These are phyloP conservation scores for Diplogelasinospora grovesii DNA, from an alignment of 495 filamentous ascomycete genomes.

Conservation along the genomic window DNA sequence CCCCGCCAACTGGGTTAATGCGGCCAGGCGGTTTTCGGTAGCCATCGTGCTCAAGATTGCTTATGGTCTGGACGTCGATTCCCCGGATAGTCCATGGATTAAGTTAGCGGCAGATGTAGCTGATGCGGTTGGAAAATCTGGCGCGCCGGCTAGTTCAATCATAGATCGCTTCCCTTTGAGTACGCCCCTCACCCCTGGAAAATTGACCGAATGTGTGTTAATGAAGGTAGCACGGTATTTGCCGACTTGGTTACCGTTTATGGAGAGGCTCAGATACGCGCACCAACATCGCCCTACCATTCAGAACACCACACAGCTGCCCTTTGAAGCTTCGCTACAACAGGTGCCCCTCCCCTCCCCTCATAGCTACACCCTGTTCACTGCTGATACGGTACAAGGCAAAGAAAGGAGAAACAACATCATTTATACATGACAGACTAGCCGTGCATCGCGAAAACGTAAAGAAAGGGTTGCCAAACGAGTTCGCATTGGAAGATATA, in stretches of 20 bases:
- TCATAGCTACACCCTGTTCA: background rate
- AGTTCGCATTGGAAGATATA: slow-evolving; percentile 38
- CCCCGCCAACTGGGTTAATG: slow-evolving; percentile 17
- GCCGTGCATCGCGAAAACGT: slow-evolving; percentile 18
- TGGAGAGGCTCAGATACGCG: slow-evolving; percentile 31
- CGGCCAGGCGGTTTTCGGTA: slow-evolving; percentile 22
- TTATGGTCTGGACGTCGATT: slow-evolving; percentile 38
- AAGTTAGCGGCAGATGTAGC: slow-evolving; percentile 38
- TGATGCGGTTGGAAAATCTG: slow-evolving; percentile 36
- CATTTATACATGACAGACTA: slow-evolving; percentile 30
- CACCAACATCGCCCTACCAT: slow-evolving; percentile 32
- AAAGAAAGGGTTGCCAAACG: slow-evolving; percentile 21
- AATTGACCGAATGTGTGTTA: background rate
- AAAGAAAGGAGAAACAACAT: slow-evolving; percentile 16
- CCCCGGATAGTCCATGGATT: slow-evolving; percentile 35
- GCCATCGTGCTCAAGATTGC: slow-evolving; percentile 32
- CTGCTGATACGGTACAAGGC: background rate
- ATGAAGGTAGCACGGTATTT: slow-evolving; percentile 25
- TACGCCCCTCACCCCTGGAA: slow-evolving; percentile 8
- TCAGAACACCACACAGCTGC: slow-evolving; percentile 23
- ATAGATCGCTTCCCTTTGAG: slow-evolving; percentile 39
- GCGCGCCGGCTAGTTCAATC: slow-evolving; percentile 37
- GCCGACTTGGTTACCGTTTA: slow-evolving; percentile 37
- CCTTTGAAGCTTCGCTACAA: slow-evolving; percentile 21
- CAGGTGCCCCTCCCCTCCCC: slow-evolving; percentile 4